Base-by-base conservation (phyloP, 495 filamentous ascomycete genomes). In the Penicillium cosmopolitanum region DNA sequence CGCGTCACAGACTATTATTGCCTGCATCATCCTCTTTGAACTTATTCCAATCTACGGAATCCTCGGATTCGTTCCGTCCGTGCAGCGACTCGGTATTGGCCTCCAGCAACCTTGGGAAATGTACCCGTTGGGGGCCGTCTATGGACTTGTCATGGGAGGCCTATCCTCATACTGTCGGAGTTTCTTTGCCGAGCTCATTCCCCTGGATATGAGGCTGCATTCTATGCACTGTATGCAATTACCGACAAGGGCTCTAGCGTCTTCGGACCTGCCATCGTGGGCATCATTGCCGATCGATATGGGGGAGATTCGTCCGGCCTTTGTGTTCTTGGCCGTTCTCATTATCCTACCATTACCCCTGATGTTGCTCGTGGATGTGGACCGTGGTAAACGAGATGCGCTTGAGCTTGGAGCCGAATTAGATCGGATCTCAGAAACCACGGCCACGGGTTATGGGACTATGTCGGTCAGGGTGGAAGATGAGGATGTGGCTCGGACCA, bases 221-320 rank as follows among this genome's bases (percentile, higher is more conserved):
- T 98, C 70, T 98, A 94, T 72, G 93, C 95, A 0, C 83, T 98
- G 2, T 98, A 96, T 65, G 94, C 95, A 5, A 97, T 98, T 60
- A 98, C 95, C 13, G 95, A 98, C 67, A 98, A 98, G 73, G 95
- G 95, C 19, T 95, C 90, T 7, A 95, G 90, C 67, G 80, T 98
- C 16, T 97, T 98, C 70, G 95, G 95, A 0, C 95, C 95, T 5
- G 88, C 91, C 3, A 94, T 98, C 67, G 96, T 98, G 1, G 95
- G 95, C 4, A 84, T 86, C 0, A 93, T 98, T 57, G 96, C 95
- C 13, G 93, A 97, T 66, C 85, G 81, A 15, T 91, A 90, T 55
- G 95, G 95, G 95, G 2, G 88, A 93, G 62, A 98, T 98, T 58
- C 80, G 95, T 62, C 92, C 92, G 33, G 92, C 94, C 2, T 98